Percentiles rank a stretch among this genome's conserved stretches.
phyloP scores from a whole-genome alignment of 2,329 filamentous ascomycete genomes.

The Trichoderma koningiopsis region DNA sequence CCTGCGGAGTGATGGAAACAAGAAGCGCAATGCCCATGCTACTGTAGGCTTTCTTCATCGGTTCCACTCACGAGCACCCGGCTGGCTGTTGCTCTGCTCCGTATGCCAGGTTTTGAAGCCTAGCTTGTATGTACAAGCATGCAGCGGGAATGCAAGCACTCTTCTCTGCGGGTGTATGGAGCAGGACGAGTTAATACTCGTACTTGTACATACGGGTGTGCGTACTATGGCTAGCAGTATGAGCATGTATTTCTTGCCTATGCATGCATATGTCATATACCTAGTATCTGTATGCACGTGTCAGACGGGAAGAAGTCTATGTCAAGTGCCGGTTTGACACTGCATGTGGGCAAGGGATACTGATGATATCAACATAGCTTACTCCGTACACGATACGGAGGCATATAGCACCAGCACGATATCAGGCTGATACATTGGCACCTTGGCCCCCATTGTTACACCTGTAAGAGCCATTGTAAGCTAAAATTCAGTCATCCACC shows the following conservation, averaged over 20 bases:
- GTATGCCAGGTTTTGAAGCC: background rate
- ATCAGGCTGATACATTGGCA: background rate
- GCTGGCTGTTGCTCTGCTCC: background rate
- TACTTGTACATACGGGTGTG: constrained; percentile 2
- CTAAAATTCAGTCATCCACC: background rate
- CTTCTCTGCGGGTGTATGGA: background rate
- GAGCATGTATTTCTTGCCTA: constrained; percentile 20
- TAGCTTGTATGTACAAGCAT: background rate
- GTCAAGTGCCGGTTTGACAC: constrained; percentile 1
- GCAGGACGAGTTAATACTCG: background rate
- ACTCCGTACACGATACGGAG: background rate
- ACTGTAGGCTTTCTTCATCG: background rate
- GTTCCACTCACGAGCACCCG: background rate
- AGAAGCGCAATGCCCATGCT: background rate
- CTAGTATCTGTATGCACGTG: constrained; percentile 15
- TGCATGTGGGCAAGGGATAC: background rate
- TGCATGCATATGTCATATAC: constrained; percentile 11
- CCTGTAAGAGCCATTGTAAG: background rate
- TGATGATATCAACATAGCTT: background rate
- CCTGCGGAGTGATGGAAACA: background rate
- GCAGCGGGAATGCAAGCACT: constrained; percentile 7
- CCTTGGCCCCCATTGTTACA: background rate
- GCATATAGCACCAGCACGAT: background rate
- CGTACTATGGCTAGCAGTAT: background rate
- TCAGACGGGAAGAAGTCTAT: background rate